Evolutionary conservation across 2,329 filamentous ascomycete genomes (phyloP).

Genomic region (Diaporthe sp.): DNA sequence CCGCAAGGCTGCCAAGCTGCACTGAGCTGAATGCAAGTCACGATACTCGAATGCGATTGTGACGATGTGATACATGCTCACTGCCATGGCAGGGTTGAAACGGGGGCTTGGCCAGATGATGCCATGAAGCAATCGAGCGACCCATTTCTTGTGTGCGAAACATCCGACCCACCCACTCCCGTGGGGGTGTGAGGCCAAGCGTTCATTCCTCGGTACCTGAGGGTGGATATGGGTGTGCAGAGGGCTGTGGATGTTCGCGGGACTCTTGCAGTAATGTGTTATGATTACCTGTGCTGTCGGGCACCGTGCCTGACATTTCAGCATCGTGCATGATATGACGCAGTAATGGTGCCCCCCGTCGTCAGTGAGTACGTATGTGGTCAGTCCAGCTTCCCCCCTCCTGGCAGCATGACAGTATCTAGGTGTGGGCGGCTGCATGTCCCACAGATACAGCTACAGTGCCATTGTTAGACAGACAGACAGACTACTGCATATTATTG

Average conservation of each 20-base stretch:
- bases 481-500: background rate
- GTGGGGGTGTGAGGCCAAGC: conserved; percentile 21
- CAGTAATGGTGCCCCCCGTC: conserved; percentile 3
- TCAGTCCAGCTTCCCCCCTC: conserved; percentile 15
- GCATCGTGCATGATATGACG: conserved; percentile 5
- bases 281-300: background rate
- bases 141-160: conserved; percentile 16
- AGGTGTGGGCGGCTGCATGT: background rate
- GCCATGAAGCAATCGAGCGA: conserved; percentile 12
- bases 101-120: conserved; percentile 31
- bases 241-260: background rate
- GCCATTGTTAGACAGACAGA: background rate
- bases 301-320: background rate
- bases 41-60: conserved; percentile 15
- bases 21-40: conserved; percentile 13
- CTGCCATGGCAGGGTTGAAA: conserved; percentile 24
- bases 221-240: conserved; percentile 3
- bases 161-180: conserved; percentile 17
- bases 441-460: background rate
- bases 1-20: conserved; percentile 14
- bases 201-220: background rate
- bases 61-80: conserved; percentile 25
- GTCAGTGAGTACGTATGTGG: conserved; percentile 16
- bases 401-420: background rate
- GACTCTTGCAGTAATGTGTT: background rate